These are phyloP conservation scores for Acanthamoeba healyi DNA, from an alignment of 208 protist species.

Conservation along the genomic window DNA sequence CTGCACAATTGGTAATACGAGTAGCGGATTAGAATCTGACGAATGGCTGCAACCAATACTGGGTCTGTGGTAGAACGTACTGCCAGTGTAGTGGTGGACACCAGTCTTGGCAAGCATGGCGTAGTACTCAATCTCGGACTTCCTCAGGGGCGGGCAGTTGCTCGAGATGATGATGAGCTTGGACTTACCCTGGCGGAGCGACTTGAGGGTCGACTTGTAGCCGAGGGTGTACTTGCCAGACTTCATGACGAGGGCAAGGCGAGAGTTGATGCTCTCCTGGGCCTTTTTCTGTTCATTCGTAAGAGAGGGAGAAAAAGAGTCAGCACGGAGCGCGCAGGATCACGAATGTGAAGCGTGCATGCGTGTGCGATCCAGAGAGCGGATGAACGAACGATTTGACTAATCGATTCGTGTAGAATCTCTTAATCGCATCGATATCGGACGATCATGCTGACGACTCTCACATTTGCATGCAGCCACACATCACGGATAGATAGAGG, in stretches of 20 bases:
- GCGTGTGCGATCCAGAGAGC: too few species aligned
- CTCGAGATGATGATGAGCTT: conserved; percentile 99
- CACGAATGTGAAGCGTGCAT: neutral
- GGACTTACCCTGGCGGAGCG: conserved; percentile 96
- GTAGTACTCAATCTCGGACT: conserved; percentile 99
- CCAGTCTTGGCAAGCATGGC: conserved; percentile 99
- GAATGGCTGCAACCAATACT: neutral
- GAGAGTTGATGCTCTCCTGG: conserved; percentile 98
- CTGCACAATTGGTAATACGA: conserved; percentile 79
- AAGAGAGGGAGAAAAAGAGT: neutral
- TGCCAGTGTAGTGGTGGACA: conserved; percentile 99
- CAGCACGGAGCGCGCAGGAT: too few species aligned
- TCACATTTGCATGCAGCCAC: neutral
- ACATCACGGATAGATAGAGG: neutral
- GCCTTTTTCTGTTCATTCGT: conserved; percentile 98
- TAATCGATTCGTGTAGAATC: conserved; percentile 44
- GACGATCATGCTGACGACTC: neutral
- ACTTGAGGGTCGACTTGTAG: conserved; percentile 97
- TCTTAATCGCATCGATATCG: conserved; percentile 5
- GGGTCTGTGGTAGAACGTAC: neutral
- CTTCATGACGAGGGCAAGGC: conserved; percentile 99
- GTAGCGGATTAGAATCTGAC: neutral
- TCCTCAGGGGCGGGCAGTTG: conserved; percentile 99
- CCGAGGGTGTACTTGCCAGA: conserved; percentile 99
- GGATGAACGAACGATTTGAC: conserved; percentile 14